Percentiles rank a stretch among this genome's conserved stretches.
Evolutionary conservation across 2,329 filamentous ascomycete species (phyloP).

Genomic region (Reticulascus tulasneorum): DNA sequence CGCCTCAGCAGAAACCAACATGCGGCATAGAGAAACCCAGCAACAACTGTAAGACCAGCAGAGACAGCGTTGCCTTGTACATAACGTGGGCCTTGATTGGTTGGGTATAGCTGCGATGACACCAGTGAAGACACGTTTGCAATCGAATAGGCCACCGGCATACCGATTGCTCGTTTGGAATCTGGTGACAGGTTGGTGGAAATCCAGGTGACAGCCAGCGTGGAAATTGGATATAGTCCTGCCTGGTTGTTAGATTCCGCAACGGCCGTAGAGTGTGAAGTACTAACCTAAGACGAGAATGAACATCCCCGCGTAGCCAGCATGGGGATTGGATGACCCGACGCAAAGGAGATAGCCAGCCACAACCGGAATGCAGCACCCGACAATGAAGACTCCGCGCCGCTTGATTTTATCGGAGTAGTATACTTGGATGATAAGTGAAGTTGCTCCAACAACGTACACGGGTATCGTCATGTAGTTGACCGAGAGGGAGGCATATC

Average conservation of each 20-base stretch:
- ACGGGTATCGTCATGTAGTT: constrained; percentile 18
- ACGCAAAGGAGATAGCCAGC: constrained; percentile 28
- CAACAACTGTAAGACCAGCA: constrained; percentile 21
- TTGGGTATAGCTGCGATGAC: constrained; percentile 28
- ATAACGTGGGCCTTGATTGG: constrained; percentile 25
- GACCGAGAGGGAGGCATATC: constrained; percentile 10
- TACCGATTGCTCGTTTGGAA: constrained; percentile 25
- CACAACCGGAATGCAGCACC: constrained; percentile 22
- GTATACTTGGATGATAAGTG: constrained; percentile 7
- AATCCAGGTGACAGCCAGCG: constrained; percentile 21
- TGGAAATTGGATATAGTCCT: constrained; percentile 3
- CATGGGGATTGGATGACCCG: constrained; percentile 20
- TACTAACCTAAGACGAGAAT: constrained; percentile 12
- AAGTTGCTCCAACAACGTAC: constrained; percentile 13
- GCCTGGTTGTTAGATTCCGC: background rate
- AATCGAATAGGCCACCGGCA: constrained; percentile 24
- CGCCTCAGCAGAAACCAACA: constrained; percentile 1
- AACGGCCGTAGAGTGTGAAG: background rate
- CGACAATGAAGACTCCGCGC: constrained; percentile 25
- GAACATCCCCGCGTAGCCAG: constrained; percentile 30
- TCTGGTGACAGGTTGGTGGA: constrained; percentile 28
- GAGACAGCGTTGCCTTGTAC: constrained; percentile 13
- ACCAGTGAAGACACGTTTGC: constrained; percentile 25
- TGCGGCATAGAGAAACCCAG: background rate
- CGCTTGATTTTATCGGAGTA: constrained; percentile 25